Percentiles rank a stretch among this genome's conserved stretches.
Conservation (phyloP, 345 rosid genomes). For the Abelmoschus esculentus region DNA sequence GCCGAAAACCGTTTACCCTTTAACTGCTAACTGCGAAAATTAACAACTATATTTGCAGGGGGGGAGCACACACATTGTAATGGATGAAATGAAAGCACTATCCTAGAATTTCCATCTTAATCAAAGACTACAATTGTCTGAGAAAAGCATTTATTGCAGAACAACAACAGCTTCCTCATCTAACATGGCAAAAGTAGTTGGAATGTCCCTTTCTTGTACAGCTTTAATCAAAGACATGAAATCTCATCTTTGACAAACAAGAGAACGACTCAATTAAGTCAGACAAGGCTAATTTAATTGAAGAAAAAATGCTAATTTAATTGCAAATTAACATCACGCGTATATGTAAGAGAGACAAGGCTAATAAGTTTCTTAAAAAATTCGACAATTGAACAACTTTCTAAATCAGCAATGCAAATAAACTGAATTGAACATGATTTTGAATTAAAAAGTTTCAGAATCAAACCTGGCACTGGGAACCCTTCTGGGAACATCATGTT, state of each 20-base stretch:
- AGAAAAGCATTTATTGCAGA: conserved; percentile 4
- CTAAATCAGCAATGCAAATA: neutral
- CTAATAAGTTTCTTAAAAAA: too few relatives aligned
- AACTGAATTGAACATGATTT: neutral
- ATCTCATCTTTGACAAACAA: conserved; percentile 1
- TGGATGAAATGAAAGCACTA: neutral
- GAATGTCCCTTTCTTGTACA: conserved; percentile 11
- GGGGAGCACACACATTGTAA: neutral
- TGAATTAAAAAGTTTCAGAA: neutral
- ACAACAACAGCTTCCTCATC: conserved; percentile 11
- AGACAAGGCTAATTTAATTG: neutral
- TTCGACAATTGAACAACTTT: neutral
- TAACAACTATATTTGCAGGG: neutral
- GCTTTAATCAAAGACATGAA: neutral
- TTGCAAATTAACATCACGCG: too few relatives aligned
- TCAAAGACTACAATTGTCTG: neutral
- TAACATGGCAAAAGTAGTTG: conserved; percentile 13
- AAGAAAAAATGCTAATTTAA: neutral
- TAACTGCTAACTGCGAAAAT: neutral
- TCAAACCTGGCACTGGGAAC: conserved; percentile 83
- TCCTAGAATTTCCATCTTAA: neutral
- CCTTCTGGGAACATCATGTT: conserved; percentile 61
- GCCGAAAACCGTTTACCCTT: neutral
- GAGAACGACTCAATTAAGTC: conserved; percentile 1
- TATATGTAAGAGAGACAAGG: too few relatives aligned